phyloP scores from a whole-genome alignment of 2,329 filamentous ascomycete genomes.

The Nothophoma quercina region DNA sequence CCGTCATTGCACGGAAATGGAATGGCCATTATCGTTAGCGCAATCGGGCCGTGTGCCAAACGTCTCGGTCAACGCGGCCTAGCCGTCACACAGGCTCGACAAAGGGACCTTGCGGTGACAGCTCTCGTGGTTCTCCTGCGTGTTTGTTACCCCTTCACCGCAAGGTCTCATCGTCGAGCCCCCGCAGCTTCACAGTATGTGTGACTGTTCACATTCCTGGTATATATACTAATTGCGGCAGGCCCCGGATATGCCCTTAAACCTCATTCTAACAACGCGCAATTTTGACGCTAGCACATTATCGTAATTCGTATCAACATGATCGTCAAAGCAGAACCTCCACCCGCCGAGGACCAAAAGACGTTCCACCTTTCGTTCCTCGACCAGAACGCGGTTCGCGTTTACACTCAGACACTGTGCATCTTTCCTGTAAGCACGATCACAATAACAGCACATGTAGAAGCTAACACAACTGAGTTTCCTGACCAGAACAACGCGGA shows the following conservation, averaged over 20 bases:
- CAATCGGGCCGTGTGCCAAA: constrained; percentile 37
- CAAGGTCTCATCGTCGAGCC: constrained; percentile 18
- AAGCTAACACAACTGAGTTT: constrained; percentile 27
- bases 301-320: constrained; percentile 29
- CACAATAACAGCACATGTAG: neutral
- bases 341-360: constrained; percentile 27
- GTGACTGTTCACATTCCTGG: constrained; percentile 25
- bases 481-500: constrained; percentile 36
- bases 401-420: constrained; percentile 41
- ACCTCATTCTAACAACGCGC: constrained; percentile 27
- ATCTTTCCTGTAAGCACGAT: constrained; percentile 39
- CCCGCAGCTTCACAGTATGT: constrained; percentile 22
- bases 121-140: constrained; percentile 35
- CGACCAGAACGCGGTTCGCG: constrained; percentile 44
- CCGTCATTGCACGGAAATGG: constrained; percentile 19
- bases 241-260: constrained; percentile 31
- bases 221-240: constrained; percentile 33
- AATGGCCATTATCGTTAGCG: constrained; percentile 20
- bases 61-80: constrained; percentile 35
- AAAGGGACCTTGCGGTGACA: constrained; percentile 40
- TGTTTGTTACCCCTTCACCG: constrained; percentile 35
- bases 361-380: constrained; percentile 39
- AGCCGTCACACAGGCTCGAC: constrained; percentile 36
- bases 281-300: constrained; percentile 29
- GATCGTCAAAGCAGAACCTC: constrained; percentile 35